phyloP scores from a whole-genome alignment of 2,329 filamentous ascomycete species.

The Phialophora verrucosa region DNA sequence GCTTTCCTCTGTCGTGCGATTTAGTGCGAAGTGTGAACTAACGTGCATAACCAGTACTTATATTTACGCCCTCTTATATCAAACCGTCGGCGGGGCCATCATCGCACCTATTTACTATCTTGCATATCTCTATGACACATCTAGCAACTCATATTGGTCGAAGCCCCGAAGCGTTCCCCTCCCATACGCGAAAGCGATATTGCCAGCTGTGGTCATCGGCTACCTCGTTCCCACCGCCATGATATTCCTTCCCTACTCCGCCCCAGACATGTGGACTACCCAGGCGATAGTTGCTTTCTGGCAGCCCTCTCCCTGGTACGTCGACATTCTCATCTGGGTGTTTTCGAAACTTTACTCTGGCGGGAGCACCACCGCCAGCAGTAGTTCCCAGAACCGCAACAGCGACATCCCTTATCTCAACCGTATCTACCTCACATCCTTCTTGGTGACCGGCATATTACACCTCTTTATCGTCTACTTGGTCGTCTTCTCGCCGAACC shows the following conservation, averaged over 20 bases:
- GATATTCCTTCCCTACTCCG: conserved; percentile 38
- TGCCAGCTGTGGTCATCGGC: conserved; percentile 40
- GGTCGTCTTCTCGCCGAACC: conserved; percentile 19
- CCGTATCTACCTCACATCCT: conserved; percentile 20
- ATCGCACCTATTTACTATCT: conserved; percentile 41
- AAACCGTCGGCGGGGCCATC: conserved; percentile 34
- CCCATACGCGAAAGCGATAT: conserved; percentile 37
- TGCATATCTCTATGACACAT: conserved; percentile 33
- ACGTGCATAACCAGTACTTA: conserved; percentile 19
- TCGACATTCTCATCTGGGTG: conserved; percentile 32
- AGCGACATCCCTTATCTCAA: conserved; percentile 25
- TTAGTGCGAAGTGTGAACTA: not conserved
- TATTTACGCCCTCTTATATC: conserved; percentile 31
- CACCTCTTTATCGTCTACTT: conserved; percentile 22
- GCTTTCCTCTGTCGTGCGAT: not conserved
- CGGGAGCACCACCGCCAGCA: not conserved
- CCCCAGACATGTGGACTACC: conserved; percentile 23
- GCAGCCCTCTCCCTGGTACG: conserved; percentile 39
- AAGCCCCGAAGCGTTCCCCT: conserved; percentile 31
- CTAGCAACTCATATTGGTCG: conserved; percentile 28
- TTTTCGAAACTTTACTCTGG: conserved; percentile 25
- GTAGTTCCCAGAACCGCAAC: conserved; percentile 5
- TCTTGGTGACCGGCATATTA: conserved; percentile 21
- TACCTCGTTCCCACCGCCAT: conserved; percentile 40
- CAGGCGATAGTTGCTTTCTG: conserved; percentile 39